These are phyloP conservation scores for Fusarium veterinarium DNA, from an alignment of 2,329 filamentous ascomycete species.

Conservation along the genomic window DNA sequence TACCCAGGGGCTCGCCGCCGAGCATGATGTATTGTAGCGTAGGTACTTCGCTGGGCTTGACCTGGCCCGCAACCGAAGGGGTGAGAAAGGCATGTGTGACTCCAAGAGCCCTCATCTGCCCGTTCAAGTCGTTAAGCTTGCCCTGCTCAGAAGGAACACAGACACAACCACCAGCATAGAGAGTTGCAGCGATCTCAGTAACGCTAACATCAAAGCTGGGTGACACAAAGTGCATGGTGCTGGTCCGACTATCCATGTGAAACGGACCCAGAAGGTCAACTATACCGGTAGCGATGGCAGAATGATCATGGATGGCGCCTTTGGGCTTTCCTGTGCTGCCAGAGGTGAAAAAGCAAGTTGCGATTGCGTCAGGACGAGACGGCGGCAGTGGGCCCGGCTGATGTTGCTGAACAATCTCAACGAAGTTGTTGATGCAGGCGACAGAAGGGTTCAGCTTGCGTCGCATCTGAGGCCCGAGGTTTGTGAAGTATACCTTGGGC, in stretches of 20 bases:
- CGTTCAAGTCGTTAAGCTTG: conserved; percentile 15
- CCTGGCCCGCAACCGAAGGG: conserved; percentile 17
- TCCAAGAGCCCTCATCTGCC: conserved; percentile 16
- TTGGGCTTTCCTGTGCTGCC: conserved; percentile 11
- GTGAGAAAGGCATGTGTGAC: conserved; percentile 24
- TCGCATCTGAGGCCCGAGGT: conserved; percentile 11
- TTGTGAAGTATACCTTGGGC: conserved; percentile 21
- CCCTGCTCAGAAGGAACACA: conserved; percentile 23
- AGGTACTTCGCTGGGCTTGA: conserved; percentile 14
- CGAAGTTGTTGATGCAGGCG: conserved; percentile 3
- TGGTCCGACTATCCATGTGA: conserved; percentile 17
- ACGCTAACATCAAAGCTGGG: conserved; percentile 21
- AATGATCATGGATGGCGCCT: conserved; percentile 20
- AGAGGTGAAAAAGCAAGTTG: conserved; percentile 27
- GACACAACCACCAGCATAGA: conserved; percentile 9
- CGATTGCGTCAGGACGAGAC: conserved; percentile 11
- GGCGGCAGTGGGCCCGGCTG: neutral
- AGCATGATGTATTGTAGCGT: conserved; percentile 22
- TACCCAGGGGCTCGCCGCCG: conserved; percentile 19
- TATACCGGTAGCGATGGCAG: conserved; percentile 15
- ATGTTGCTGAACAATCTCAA: conserved; percentile 11
- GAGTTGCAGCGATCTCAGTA: conserved; percentile 12
- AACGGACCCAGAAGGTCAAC: conserved; percentile 10
- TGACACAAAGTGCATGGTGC: conserved; percentile 15
- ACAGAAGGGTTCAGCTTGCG: conserved; percentile 25